Evolutionary conservation across 768 basidiomycete species (phyloP), one percentile per base, ranked within the genome.

Genomic region (Mycena latifolia): DNA sequence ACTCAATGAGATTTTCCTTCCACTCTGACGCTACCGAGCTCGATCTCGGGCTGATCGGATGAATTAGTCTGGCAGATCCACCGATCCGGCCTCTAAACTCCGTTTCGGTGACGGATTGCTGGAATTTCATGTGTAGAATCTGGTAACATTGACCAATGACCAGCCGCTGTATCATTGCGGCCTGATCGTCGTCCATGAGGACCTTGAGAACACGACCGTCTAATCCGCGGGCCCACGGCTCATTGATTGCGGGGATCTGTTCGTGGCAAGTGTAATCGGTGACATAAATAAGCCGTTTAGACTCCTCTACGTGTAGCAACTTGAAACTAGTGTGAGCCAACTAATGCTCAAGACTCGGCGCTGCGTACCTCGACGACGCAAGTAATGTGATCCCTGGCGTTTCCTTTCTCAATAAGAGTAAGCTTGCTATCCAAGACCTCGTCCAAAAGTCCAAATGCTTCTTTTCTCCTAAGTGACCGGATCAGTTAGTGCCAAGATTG

Each of bases 201-300:
- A 92, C 81, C 65, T 84, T 87, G 59, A 89, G 71, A 27, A 90
- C 78, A 25, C 78, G 80, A 20, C 84, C 83, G 39, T 83, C 77
- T n/a, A 88, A 79, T n/a, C 79, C 78, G n/a, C 56, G 60, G 3
- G 82, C 77, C 82, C 85, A 86, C 25, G 76, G 71, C 53, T 77
- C 75, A 12, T 77, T 67, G 14, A 75, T 67, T 22, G 71, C 61
- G 6, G 77, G 71, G 37, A 90, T 76, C 55, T 83, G 76, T 5
- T 80, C 69, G 57, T 89, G 83, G 4, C 77, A 72, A 2, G 89
- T 89, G 71, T 91, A 92, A 73, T 92, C 91, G 10, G 90, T 91
- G 33, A 89, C 85, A 65, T 85, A 88, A 41, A 91, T 74, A 53
- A 73, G 72, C 28, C 77, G 74, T 31, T 73, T 69, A 20, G 77